Evolutionary conservation across 2,329 filamentous ascomycete genomes (phyloP), one percentile per base, ranked within the genome.

Genomic region (Podosphaera fusca): DNA sequence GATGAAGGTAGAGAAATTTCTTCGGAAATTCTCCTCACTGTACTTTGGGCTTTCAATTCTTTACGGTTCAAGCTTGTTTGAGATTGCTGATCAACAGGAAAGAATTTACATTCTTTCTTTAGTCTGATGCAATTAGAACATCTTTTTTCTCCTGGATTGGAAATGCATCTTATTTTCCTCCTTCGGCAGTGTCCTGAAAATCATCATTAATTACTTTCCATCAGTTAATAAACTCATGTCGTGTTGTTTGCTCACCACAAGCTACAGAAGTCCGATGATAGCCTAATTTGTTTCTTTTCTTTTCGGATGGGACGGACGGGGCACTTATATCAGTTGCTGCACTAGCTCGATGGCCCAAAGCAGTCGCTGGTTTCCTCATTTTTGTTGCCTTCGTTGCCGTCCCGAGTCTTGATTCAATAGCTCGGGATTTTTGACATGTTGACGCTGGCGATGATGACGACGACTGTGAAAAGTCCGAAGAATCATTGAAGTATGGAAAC

Each of bases 251-350:
- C 89, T 79, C 78, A 96, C 90, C 85, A 73, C 90, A 96, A 63
- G 90, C 92, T 64, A 95, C 87, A 50, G 89, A 94, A 40, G 88
- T 95, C 66, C 90, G 81, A 72, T 95, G 90, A 68, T 96, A 96
- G 45, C 90, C 90, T 60, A 96, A 76, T 71, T 94, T 95, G 70
- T 95, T 95, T 67, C 89, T 81, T 67, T 81, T 79, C 68, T 84
- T 85, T 63, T 84, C 79, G 40, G 77, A 75, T 45, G 68, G 67
- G 47, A 67, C 42, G 52, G 66, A 60, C 51, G 67, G 56, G 57
- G 63, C 63, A 63, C 67, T 59, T 56, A 63, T 63, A 58, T 68
- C 64, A 49, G 63, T 58, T 60, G 66, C 60, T 64, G 69, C 64
- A 61, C 72, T 69, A 55, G 69, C 70, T 60, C 70, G 70, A 59